Conservation (phyloP, 306 rosid species). For the Begonia masoniana region DNA sequence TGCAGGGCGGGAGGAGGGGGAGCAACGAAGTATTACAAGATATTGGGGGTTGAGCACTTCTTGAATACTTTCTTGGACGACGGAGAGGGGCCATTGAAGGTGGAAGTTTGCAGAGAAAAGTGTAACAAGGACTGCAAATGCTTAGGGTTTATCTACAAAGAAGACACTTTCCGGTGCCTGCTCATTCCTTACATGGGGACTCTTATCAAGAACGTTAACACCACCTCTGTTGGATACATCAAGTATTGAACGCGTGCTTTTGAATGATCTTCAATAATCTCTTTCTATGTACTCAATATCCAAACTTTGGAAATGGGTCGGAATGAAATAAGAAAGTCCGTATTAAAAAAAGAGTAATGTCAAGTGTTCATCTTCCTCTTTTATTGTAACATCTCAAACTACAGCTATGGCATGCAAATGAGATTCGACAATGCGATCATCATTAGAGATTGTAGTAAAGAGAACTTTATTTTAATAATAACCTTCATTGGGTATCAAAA, state of each 20-base stretch:
- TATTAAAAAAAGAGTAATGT: too few relatives aligned
- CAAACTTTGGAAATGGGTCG: too few relatives aligned
- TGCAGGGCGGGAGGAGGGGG: slow-evolving; percentile 3
- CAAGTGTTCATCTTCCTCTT: too few relatives aligned
- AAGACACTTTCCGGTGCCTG: slow-evolving; percentile 16
- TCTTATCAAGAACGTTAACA: slow-evolving; percentile 13
- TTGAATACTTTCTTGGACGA: slow-evolving; percentile 9
- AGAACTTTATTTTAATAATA: too few relatives aligned
- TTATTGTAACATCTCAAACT: too few relatives aligned
- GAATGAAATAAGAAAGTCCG: too few relatives aligned
- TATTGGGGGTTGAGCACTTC: slow-evolving; percentile 20
- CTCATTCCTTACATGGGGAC: slow-evolving; percentile 21
- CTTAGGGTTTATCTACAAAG: slow-evolving; percentile 15
- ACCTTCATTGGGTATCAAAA: too few relatives aligned
- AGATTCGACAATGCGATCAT: too few relatives aligned
- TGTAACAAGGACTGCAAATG: slow-evolving; percentile 25
- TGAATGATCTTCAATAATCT: too few relatives aligned
- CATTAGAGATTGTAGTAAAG: too few relatives aligned
- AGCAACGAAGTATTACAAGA: slow-evolving; percentile 11
- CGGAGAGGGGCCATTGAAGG: slow-evolving; percentile 19
- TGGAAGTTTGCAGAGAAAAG: slow-evolving; percentile 14
- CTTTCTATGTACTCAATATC: too few relatives aligned
- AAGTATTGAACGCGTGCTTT: slow-evolving; percentile 8
- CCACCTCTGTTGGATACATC: slow-evolving; percentile 14
- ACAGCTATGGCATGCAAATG: too few relatives aligned